A percentile compares a stretch with the other conserved stretches of the same genome.
Evolutionary conservation across 2,329 filamentous ascomycete species (phyloP).

Genomic region (Nothophaeocryptopus gaeumannii): DNA sequence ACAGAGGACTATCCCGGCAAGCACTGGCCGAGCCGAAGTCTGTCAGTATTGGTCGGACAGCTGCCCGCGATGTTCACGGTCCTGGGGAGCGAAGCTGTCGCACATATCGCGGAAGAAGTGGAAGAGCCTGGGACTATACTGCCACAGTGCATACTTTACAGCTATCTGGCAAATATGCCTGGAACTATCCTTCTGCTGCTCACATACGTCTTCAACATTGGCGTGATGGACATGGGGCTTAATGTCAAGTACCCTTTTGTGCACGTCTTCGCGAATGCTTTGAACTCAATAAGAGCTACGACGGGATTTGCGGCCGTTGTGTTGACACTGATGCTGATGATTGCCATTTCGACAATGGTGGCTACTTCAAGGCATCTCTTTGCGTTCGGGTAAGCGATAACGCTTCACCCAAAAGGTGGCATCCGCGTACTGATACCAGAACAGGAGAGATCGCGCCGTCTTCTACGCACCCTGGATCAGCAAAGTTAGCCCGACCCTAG

Average conservation of each 20-base stretch:
- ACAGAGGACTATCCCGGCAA: slow-evolving; percentile 34
- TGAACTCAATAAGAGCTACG: slow-evolving; percentile 29
- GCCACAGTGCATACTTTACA: slow-evolving; percentile 42
- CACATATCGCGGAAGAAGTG: slow-evolving; percentile 46
- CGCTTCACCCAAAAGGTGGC: slow-evolving; percentile 22
- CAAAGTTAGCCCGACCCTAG: slow-evolving; percentile 20
- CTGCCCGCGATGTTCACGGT: slow-evolving; percentile 28
- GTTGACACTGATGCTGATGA: slow-evolving; percentile 36
- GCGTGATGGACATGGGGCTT: slow-evolving; percentile 31
- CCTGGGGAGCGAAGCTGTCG: slow-evolving; percentile 37
- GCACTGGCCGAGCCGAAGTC: slow-evolving; percentile 38
- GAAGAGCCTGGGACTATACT: slow-evolving; percentile 42
- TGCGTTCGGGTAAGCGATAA: slow-evolving; percentile 39
- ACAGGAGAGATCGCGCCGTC: slow-evolving; percentile 39
- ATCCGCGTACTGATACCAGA: background rate
- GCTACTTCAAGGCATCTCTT: slow-evolving; percentile 40
- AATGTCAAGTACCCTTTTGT: slow-evolving; percentile 33
- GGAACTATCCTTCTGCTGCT: slow-evolving; percentile 30
- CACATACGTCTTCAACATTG: slow-evolving; percentile 38
- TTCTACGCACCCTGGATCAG: slow-evolving; percentile 39
- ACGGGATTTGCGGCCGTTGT: slow-evolving; percentile 34
- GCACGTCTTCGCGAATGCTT: slow-evolving; percentile 35
- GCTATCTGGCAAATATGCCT: slow-evolving; percentile 37
- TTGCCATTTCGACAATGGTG: slow-evolving; percentile 39
- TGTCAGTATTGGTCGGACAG: slow-evolving; percentile 43